Percentiles rank a stretch among this genome's conserved stretches.
These are phyloP conservation scores for Fusarium duplospermum DNA, from an alignment of 2,329 filamentous ascomycete species.

Conservation along the genomic window DNA sequence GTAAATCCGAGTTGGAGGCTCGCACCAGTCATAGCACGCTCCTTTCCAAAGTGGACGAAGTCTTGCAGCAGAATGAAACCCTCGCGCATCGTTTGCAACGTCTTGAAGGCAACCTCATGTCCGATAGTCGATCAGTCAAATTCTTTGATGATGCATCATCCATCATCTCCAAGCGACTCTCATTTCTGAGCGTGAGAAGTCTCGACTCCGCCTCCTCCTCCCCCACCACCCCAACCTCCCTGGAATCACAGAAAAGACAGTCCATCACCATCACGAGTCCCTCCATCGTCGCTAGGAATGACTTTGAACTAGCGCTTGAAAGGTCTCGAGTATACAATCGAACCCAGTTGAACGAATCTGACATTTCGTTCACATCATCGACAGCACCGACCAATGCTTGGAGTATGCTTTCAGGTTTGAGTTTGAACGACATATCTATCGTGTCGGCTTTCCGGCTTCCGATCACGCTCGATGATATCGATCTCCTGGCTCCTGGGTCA, in stretches of 20 bases:
- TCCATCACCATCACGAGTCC: neutral
- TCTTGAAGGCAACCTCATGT: neutral
- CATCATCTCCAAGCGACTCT: neutral
- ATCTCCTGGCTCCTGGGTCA: conserved; percentile 7
- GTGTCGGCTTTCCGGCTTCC: conserved; percentile 5
- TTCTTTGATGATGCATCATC: conserved; percentile 10
- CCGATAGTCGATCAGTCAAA: conserved; percentile 6
- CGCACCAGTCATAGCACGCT: neutral
- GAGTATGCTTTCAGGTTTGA: conserved; percentile 12
- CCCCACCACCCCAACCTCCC: neutral
- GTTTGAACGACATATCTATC: conserved; percentile 10
- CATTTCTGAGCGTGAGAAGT: neutral
- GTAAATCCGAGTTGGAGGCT: conserved; percentile 3
- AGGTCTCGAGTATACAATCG: conserved; percentile 3
- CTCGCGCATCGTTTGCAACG: conserved; percentile 1
- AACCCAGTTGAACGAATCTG: neutral
- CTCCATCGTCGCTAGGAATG: neutral
- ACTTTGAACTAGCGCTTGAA: neutral
- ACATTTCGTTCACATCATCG: conserved; percentile 5
- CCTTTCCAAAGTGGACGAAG: conserved; percentile 4
- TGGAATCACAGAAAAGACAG: neutral
- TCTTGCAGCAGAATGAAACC: neutral
- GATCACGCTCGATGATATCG: neutral
- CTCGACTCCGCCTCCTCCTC: neutral
- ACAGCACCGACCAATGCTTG: neutral